Evolutionary conservation across 495 filamentous ascomycete species (phyloP), one percentile per base, ranked within the genome.

Genomic region (Aspergillus kassunensis): DNA sequence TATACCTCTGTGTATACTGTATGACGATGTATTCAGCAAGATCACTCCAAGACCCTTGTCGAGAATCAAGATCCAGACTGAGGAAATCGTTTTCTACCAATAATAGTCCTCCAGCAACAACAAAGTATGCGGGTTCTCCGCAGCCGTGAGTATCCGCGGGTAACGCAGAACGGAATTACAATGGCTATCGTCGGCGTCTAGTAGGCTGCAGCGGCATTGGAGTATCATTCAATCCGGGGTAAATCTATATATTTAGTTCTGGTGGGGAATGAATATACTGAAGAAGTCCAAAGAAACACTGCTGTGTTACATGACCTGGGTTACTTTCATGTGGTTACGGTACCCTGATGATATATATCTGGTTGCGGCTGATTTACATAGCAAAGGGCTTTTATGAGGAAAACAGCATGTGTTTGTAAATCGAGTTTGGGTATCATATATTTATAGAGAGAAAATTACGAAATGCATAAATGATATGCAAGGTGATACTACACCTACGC

Each of bases 111-210:
- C 12, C n/a, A n/a, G 15, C 12, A 44, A 44, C 29, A 48, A 30
- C 29, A 24, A 35, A 23, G 12, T 44, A 37, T 39, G 45, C 21
- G n/a, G 27, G 24, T 19, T 30, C 24, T 18, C 25, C 42, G 24
- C 42, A 21, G n/a, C 42, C 37, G 33, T 42, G 24, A 36, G 47
- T 59, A 50, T 49, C 56, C 56, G 51, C 56, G 56, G 56, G 56
- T 54, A 58, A 58, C 56, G 23, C 44, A 31, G 27, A 46, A 44
- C 30, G 39, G 18, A 25, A 54, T 4, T 31, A 53, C 31, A 39
- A 40, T 51, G 52, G 51, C 37, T 55, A 59, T 25, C 42, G 52
- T 35, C 44, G 44, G 44, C 29, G 44, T 24, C 19, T 46, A 31
- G 7, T n/a, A n/a, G n/a, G n/a, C n/a, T n/a, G n/a, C 42, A 29